phyloP scores from a whole-genome alignment of 2,329 filamentous ascomycete genomes.

The Ustulina deusta region DNA sequence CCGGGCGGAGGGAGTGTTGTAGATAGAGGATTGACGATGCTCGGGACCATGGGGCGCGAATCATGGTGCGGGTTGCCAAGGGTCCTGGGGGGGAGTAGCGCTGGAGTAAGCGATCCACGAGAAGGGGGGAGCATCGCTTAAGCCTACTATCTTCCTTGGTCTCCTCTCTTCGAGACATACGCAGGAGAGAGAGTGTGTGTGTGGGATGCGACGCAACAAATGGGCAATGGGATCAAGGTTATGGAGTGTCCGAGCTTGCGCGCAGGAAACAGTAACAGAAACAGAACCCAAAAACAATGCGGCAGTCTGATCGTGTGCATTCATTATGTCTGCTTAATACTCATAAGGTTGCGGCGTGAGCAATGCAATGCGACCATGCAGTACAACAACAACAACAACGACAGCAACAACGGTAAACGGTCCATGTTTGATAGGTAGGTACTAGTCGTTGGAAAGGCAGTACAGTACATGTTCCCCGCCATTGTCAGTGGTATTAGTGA shows the following conservation, averaged over 20 bases:
- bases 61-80: slow-evolving; percentile 14
- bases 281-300: background rate
- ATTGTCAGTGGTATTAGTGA: background rate
- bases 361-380: slow-evolving; percentile 30
- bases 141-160: background rate
- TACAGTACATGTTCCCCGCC: slow-evolving; percentile 2
- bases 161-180: background rate
- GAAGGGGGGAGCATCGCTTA: slow-evolving; percentile 7
- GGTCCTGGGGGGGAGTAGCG: background rate
- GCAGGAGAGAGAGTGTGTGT: background rate
- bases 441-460: slow-evolving; percentile 1
- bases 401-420: too few species aligned
- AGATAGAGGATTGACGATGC: slow-evolving; percentile 8
- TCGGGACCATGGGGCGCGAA: slow-evolving; percentile 22
- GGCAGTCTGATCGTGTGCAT: slow-evolving; percentile 21
- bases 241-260: background rate
- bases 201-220: background rate
- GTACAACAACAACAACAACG: slow-evolving; percentile 27
- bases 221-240: background rate
- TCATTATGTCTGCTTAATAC: background rate
- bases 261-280: background rate
- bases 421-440: slow-evolving; percentile 13
- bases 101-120: slow-evolving; percentile 11
- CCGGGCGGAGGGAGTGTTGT: slow-evolving; percentile 14
- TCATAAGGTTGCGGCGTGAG: slow-evolving; percentile 2